Base-by-base conservation (phyloP, 2,329 filamentous ascomycete species). In the Phyllosticta ampelicida region DNA sequence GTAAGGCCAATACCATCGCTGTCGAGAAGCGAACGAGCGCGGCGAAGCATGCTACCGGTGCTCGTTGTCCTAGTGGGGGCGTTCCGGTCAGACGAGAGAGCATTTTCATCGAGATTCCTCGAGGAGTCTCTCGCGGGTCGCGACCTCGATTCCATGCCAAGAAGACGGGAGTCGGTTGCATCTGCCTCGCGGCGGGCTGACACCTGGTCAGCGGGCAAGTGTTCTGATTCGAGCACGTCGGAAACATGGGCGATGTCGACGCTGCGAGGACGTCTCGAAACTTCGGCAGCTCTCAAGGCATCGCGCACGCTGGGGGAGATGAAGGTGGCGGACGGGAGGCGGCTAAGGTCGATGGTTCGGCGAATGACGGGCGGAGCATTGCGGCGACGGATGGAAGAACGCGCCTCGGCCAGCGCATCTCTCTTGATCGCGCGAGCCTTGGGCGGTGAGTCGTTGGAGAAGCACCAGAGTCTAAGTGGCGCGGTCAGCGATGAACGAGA, bases 331-430 rank as follows among this genome's bases (percentile, higher is more conserved):
- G 49, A 18, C 49, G 19, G 49, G 49, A 51, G n/a, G 19, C 21
- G 48, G 56, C 56, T 51, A 36, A 19, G 51, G 9, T 44, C 16
- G 28, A 36, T 48, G 36, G 36, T 44, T 26, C 51, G 53, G 49
- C 60, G 56, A 23, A 53, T 49, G 48, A 53, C 36, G 51, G 53
- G 28, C 21, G 57, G 48, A 13, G 57, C 51, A 52, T 21, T 10
- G 62, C 77, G 75, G 60, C 82, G 79, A 61, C 82, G 79, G 65
- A 85, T 85, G 49, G 79, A 71, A 48, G 80, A 84, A 66, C 82
- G 79, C 58, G 77, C 71, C 58, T 74, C 67, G 52, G 79, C 79
- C 59, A 77, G 77, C 44, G 75, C 69, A 65, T 84, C 81, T 62
- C 67, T 69, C 67, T 82, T 83, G 62, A 73, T 67, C 56, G 73